Conservation (phyloP, 176 grass and related monocot genomes). For the Alopecurus myosuroides region DNA sequence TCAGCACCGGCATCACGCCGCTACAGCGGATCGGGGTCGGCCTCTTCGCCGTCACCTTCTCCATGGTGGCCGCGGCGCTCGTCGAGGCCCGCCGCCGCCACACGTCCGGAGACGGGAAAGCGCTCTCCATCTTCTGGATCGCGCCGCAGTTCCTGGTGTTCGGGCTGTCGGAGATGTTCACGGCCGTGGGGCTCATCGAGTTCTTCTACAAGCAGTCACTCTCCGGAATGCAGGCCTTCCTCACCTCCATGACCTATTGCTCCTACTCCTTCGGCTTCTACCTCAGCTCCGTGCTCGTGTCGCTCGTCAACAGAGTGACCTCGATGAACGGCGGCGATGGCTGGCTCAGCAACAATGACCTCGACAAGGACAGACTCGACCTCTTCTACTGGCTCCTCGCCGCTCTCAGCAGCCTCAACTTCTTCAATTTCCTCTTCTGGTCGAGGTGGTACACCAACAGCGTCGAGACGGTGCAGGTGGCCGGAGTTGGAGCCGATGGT, state of each 20-base stretch:
- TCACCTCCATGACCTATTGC: slow-evolving; percentile 94
- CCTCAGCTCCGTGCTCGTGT: slow-evolving; percentile 85
- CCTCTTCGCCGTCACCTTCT: slow-evolving; percentile 78
- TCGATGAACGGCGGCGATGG: slow-evolving; percentile 19
- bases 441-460: slow-evolving; percentile 68
- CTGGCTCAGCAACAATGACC: slow-evolving; percentile 85
- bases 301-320: slow-evolving; percentile 62
- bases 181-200: slow-evolving; percentile 83
- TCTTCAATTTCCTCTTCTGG: slow-evolving; percentile 86
- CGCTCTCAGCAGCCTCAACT: slow-evolving; percentile 69
- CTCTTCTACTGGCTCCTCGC: slow-evolving; percentile 89
- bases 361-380: slow-evolving; percentile 87
- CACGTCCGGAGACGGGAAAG: not conserved
- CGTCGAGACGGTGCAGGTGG: slow-evolving; percentile 38
- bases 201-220: slow-evolving; percentile 96
- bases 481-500: slow-evolving; percentile 19
- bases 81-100: slow-evolving; percentile 41
- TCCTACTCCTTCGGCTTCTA: slow-evolving; percentile 96
- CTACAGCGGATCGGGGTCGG: slow-evolving; percentile 82
- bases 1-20: slow-evolving; percentile 59
- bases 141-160: slow-evolving; percentile 85
- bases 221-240: slow-evolving; percentile 75
- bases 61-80: slow-evolving; percentile 72
- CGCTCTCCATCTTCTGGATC: slow-evolving; percentile 71
- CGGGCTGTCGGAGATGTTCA: slow-evolving; percentile 94